A percentile compares a stretch with the other conserved stretches of the same genome.
phyloP scores from a whole-genome alignment of 1,284 basidiomycete genomes.

The Irpex sp. region DNA sequence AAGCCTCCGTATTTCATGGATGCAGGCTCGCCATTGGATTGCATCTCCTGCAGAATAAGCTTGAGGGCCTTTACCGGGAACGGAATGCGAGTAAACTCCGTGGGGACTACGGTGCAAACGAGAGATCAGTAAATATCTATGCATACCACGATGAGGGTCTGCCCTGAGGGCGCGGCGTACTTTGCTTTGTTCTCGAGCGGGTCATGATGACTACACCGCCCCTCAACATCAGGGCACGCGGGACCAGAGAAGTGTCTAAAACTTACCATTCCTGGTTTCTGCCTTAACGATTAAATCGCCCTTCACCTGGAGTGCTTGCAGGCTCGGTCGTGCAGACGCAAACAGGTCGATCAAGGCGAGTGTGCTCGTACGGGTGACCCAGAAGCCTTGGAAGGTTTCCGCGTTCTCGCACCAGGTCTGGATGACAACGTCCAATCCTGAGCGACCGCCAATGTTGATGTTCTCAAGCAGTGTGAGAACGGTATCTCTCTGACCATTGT shows the following conservation, averaged over 20 bases:
- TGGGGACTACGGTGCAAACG: conserved; percentile 54
- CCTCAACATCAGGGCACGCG: neutral
- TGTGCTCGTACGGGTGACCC: conserved; percentile 84
- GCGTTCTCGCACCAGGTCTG: conserved; percentile 93
- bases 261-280: conserved; percentile 76
- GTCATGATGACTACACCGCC: conserved; percentile 83
- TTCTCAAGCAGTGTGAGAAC: conserved; percentile 75
- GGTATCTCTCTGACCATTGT: conserved; percentile 73
- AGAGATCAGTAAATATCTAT: neutral
- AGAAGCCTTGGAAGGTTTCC: conserved; percentile 92
- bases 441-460: conserved; percentile 46
- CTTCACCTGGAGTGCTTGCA: conserved; percentile 59
- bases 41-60: conserved; percentile 81
- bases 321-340: conserved; percentile 55
- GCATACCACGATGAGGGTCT: neutral
- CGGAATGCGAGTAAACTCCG: conserved; percentile 80
- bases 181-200: conserved; percentile 82
- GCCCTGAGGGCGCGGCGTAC: conserved; percentile 43
- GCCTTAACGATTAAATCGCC: conserved; percentile 89
- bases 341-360: conserved; percentile 83
- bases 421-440: conserved; percentile 78
- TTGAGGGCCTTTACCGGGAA: conserved; percentile 94
- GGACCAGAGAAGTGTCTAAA: neutral
- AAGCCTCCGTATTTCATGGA: conserved; percentile 45
- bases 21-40: conserved; percentile 67